phyloP scores from a whole-genome alignment of 306 rosid species.

The Prunus campanulata region DNA sequence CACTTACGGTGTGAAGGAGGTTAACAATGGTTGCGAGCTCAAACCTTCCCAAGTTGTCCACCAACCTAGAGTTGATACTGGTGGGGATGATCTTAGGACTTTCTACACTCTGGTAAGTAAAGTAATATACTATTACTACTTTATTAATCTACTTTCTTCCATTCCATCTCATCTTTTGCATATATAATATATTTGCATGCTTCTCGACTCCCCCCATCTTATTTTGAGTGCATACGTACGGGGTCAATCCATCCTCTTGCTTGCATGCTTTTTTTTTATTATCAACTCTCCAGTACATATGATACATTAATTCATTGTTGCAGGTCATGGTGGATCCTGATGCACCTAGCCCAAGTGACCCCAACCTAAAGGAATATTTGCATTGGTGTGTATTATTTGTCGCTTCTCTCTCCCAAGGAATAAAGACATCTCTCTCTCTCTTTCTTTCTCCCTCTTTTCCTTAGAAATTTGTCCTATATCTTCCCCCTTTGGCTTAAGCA shows the following conservation, averaged over 20 bases:
- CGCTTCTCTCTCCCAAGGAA: too few species aligned
- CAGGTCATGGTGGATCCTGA: conserved; percentile 69
- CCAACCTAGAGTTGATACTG: conserved; percentile 48
- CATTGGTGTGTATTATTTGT: conserved; percentile 38
- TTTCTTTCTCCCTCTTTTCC: not conserved
- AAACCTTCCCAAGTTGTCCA: conserved; percentile 49
- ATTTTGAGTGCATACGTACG: too few species aligned
- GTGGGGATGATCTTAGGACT: conserved; percentile 56
- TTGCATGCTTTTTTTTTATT: too few species aligned
- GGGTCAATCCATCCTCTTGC: too few species aligned
- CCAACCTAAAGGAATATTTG: conserved; percentile 54
- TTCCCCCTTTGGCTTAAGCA: too few species aligned
- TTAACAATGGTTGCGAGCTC: conserved; percentile 58
- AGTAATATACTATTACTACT: too few species aligned
- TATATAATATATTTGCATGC: too few species aligned
- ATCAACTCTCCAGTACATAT: not conserved
- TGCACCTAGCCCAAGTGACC: conserved; percentile 68
- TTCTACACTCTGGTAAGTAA: conserved; percentile 53
- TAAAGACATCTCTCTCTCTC: too few species aligned
- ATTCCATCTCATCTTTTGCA: too few species aligned
- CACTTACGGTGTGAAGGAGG: conserved; percentile 29
- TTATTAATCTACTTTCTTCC: too few species aligned
- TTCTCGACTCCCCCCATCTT: too few species aligned
- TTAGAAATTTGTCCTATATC: too few species aligned
- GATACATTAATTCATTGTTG: not conserved